phyloP scores from a whole-genome alignment of 176 grass and related monocot species.

The Echinochloa phyllopogon region DNA sequence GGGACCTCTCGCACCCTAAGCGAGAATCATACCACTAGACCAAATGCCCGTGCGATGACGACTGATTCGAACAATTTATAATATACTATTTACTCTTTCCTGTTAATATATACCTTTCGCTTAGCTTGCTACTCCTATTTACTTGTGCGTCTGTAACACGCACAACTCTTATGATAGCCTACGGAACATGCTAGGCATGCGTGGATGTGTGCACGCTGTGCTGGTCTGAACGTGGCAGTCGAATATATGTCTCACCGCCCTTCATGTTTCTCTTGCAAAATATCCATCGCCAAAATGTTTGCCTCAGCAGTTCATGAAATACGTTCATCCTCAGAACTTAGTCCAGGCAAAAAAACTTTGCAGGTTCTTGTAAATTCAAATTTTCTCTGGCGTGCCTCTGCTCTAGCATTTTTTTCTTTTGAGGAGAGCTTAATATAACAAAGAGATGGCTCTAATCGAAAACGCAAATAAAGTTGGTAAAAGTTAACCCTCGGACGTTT shows the following conservation, averaged over 20 bases:
- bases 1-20: constrained; percentile 98
- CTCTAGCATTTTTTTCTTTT: not conserved
- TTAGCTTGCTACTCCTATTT: not conserved
- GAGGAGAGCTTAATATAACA: not conserved
- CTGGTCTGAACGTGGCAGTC: not conserved
- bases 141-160: not conserved
- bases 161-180: not conserved
- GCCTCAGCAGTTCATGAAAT: no score
- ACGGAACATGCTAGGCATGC: not conserved
- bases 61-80: no score
- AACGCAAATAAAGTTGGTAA: not conserved
- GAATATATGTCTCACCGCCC: no score
- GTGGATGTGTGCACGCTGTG: not conserved
- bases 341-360: no score
- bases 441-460: not conserved
- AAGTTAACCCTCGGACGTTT: not conserved
- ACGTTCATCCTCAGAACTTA: no score
- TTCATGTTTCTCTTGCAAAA: no score
- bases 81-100: no score
- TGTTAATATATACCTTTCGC: not conserved
- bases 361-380: no score
- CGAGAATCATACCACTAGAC: constrained; percentile 99
- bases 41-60: no score
- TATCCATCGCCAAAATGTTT: no score
- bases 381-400: no score